Evolutionary conservation across 805 yeast species (phyloP), one percentile per base, ranked within the genome.

Genomic region (Starmerella ratchasimensis): DNA sequence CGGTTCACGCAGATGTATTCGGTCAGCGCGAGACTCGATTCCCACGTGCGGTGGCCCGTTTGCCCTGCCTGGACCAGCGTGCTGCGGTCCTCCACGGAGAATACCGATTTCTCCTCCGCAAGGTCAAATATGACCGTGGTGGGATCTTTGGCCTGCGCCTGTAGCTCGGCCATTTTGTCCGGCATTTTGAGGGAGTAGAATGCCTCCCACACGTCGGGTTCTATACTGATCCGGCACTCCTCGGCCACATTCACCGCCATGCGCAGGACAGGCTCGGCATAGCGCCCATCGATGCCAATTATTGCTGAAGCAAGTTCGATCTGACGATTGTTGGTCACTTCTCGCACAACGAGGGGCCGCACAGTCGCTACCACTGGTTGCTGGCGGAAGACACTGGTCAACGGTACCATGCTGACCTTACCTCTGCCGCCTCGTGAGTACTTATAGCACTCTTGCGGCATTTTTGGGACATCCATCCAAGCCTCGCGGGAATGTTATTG

Each of bases 1-100:
- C 7, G 23, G 17, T 29, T 8, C 6, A 3, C 11, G 34, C 45
- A 41, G 3, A 45, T 22, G 19, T 16, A 39, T 19, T 45, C 48
- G 15, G 43, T 28, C 10, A 45, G 17, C 2, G 41, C 48, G 8
- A 45, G 34, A 14, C 47, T 43, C 4, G 48, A 43, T 28, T 45
- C 48, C 48, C 48, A 45, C 2, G 48, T 45, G 6, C 48, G 39
- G 29, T 38, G 48, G 11, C 48, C 48, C 4, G 48, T 45, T 7
- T 35, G 38, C 14, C 48, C 48, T n/a, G 20, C 27, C 7, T 22
- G 34, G 9, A 45, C 43, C 14, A 45, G 25, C 17, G 41, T 36
- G 27, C 28, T 27, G 17, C 47, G 37, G 31, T 34, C 27, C 26
- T 45, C 48, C 14, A 4, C 20, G 5, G 39, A 43, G 16, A 1